Base-by-base conservation (phyloP, 176 grass and related monocot species). In the Cenchrus americanus region DNA sequence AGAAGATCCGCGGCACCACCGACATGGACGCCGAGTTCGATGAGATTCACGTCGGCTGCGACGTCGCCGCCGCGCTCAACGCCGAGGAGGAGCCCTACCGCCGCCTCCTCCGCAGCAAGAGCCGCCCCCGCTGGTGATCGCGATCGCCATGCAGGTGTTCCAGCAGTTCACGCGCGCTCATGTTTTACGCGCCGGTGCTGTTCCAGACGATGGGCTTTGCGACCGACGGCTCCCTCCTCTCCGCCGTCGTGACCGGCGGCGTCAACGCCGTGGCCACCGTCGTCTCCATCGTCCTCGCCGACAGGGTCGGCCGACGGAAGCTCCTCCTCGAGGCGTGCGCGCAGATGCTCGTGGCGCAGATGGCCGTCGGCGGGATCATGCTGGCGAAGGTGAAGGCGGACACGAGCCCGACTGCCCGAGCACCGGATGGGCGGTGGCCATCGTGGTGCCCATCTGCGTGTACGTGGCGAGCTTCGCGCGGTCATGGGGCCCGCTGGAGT, bases 121-220 rank as follows among this genome's bases (percentile, higher is more conserved):
- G 84, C 70, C 81, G 89, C 92, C 92, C 8, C 92, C 88, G 81
- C 89, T 92, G 23, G 92, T 87, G 54, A 94, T 94, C 83, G 92
- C 92, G 0, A 14, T 91, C 2, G 62, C 61, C 5, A 82, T 94
- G 86, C 87, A 94, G 81, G 80, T 94, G 66, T 94, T 92, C 84
- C 92, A 91, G 59, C 89, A 94, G 72, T 92, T 94, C 84, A 92
- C 92, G 2, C 64, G 92, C 92, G 22, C 82, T 94, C 73, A 94
- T 94, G 92, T 91, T 94, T 76, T 94, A 94, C 44, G 92, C 89
- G 6, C 92, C 92, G 0, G 92, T 94, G 3, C 82, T 94, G 21
- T 94, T 94, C 77, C 89, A 92, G 72, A 94, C 92, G 15, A 88
- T 94, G 73, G 92, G 92, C 0, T 83, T 94, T 73, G 64, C 41